Base-by-base conservation (phyloP, 768 basidiomycete genomes). In the Kwoniella pini region DNA sequence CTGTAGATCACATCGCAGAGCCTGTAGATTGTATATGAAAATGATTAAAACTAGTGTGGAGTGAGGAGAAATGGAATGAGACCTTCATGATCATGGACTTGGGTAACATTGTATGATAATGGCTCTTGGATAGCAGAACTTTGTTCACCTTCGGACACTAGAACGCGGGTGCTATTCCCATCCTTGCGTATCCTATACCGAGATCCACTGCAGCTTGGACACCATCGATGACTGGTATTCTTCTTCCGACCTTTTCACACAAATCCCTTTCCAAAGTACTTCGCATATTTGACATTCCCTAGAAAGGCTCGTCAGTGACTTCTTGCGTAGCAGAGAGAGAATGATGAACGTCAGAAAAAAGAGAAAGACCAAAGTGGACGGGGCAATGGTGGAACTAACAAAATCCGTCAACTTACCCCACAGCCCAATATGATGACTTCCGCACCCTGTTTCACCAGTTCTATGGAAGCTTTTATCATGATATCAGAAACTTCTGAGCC, bases 241-340 rank as follows among this genome's bases (percentile, higher is more conserved):
- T 19, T 24, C 36, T 30, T 9, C 62, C 62, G 3, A 55, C 36
- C 30, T 31, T 46, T 17, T 36, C 30, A 15, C 26, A 24, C 27
- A 63, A 26, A 12, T 33, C 17, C 6, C 27, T 24, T n/a, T 58
- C 57, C 2, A 64, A 21, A 5, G 22, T 30, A 9, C 40, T 40
- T 44, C 63, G 50, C 57, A 64, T 54, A 12, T 55, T 52, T 24
- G 63, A 57, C 63, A 64, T 64, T 7, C 63, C 63, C 63, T 64
- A 19, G n/a, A n/a, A n/a, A n/a, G n/a, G n/a, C n/a, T n/a, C n/a
- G n/a, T n/a, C n/a, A 30, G 28, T 51, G 15, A 45, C 19, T n/a
- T 45, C 19, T 19, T 30, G 27, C 17, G 36, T 30, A 38, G 13
- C 4, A 17, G n/a, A 22, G 33, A 31, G 26, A 22, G 13, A 53